Percentiles rank a stretch among this genome's conserved stretches.
phyloP scores from a whole-genome alignment of 1,284 basidiomycete genomes.

The Naganishia sp. region DNA sequence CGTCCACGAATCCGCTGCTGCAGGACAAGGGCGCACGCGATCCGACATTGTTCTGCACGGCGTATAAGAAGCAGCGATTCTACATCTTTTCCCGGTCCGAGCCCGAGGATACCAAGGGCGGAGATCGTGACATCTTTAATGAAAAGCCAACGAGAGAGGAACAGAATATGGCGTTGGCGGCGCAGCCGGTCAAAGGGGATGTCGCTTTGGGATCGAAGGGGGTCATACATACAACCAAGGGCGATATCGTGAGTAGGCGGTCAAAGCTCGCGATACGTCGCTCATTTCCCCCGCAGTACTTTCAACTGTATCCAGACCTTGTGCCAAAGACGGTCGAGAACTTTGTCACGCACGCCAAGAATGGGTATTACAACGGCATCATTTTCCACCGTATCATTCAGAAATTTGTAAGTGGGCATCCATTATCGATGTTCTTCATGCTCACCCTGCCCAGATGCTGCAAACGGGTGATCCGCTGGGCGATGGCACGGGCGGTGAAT shows the following conservation, averaged over 20 bases:
- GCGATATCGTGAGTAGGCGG: constrained; percentile 67
- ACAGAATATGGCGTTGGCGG: constrained; percentile 78
- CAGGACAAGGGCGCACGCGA: constrained; percentile 79
- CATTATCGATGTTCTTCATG: neutral
- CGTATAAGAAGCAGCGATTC: constrained; percentile 90
- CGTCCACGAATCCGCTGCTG: constrained; percentile 91
- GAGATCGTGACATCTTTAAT: constrained; percentile 97
- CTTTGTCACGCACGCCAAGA: constrained; percentile 90
- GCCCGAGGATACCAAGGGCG: constrained; percentile 85
- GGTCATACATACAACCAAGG: constrained; percentile 91
- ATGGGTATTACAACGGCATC: constrained; percentile 84
- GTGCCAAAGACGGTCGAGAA: constrained; percentile 96
- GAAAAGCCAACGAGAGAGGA: constrained; percentile 96
- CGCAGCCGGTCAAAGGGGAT: constrained; percentile 62
- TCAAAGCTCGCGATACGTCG: constrained; percentile 6
- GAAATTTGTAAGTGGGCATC: constrained; percentile 70
- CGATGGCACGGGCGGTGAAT: constrained; percentile 95
- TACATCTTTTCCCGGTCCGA: constrained; percentile 93
- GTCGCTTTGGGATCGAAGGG: constrained; percentile 69
- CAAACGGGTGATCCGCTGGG: constrained; percentile 97
- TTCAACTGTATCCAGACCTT: constrained; percentile 85
- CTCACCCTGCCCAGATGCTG: constrained; percentile 67
- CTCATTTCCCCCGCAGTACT: constrained; percentile 54
- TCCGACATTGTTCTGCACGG: constrained; percentile 90
- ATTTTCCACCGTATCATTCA: constrained; percentile 98